phyloP scores from a whole-genome alignment of 305 asterid species.

The Fraxinus greggii region DNA sequence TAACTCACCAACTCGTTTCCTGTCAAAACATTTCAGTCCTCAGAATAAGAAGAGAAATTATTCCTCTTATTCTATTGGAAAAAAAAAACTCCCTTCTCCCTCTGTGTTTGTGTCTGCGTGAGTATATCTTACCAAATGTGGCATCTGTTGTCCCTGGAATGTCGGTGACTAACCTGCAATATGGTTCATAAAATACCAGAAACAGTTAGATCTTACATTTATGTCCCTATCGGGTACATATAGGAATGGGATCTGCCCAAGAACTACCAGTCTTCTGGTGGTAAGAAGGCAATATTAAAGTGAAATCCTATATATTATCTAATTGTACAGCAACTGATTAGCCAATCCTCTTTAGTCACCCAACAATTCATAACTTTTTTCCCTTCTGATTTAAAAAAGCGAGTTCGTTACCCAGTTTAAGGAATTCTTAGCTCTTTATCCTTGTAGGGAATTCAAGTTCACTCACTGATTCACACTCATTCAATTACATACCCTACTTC shows the following conservation, averaged over 20 bases:
- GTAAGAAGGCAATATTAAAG: not conserved
- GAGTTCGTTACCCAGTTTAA: too few relatives aligned
- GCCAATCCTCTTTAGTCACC: not conserved
- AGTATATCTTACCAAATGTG: slow-evolving; percentile 39
- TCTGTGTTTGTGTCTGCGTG: not conserved
- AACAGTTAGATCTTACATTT: not conserved
- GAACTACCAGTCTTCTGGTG: not conserved
- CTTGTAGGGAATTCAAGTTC: not conserved
- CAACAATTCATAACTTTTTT: not conserved
- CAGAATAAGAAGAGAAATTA: not conserved
- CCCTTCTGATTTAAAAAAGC: not conserved
- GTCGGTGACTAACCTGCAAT: slow-evolving; percentile 45
- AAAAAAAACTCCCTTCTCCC: not conserved
- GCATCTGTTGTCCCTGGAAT: slow-evolving; percentile 49
- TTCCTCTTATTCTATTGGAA: not conserved
- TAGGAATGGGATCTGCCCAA: not conserved
- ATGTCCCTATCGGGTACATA: not conserved
- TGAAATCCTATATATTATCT: too few relatives aligned
- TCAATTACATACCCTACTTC: not conserved
- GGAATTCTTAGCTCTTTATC: not conserved
- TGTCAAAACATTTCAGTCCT: slow-evolving; percentile 13
- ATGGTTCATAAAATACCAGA: not conserved
- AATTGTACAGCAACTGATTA: too few relatives aligned
- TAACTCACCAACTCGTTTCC: slow-evolving; percentile 64
- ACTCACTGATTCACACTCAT: too few relatives aligned